Conservation (phyloP, 164 flowering plant species). For the grape (Vitis vinifera) region DNA sequence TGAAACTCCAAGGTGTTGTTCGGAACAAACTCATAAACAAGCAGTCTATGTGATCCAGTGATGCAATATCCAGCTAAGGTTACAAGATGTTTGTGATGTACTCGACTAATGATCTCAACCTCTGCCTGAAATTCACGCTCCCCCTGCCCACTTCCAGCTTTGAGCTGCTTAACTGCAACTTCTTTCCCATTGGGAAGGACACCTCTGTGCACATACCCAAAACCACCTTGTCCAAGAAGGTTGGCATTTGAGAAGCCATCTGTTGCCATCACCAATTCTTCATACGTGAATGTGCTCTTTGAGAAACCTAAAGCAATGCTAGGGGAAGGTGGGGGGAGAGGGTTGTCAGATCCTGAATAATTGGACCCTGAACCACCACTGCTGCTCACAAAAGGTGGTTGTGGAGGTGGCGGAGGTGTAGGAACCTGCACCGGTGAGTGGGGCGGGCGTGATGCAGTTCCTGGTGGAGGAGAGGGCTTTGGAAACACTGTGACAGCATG, state of each 20-base stretch:
- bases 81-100: conserved; percentile 95
- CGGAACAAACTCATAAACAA: conserved; percentile 95
- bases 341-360: conserved; percentile 54
- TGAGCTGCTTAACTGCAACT: conserved; percentile 86
- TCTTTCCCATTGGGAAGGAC: conserved; percentile 90
- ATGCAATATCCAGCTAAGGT: conserved; percentile 92
- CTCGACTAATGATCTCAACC: conserved; percentile 93
- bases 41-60: conserved; percentile 73
- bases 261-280: conserved; percentile 87
- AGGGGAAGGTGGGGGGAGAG: conserved; percentile 74
- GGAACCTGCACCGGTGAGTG: conserved; percentile 21
- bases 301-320: conserved; percentile 63
- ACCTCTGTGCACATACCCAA: conserved; percentile 94
- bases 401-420: conserved; percentile 33
- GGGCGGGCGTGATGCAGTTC: conserved; percentile 44
- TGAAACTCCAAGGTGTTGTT: conserved; percentile 93
- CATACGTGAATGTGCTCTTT: conserved; percentile 79
- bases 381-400: conserved; percentile 53
- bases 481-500: conserved; percentile 40
- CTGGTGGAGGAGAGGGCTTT: conserved; percentile 56
- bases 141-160: conserved; percentile 94
- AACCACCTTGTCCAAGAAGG: conserved; percentile 96
- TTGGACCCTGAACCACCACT: conserved; percentile 75
- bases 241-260: conserved; percentile 88
- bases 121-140: conserved; percentile 98